phyloP scores from a whole-genome alignment of 345 rosid genomes.

The Rhizophora mangle region DNA sequence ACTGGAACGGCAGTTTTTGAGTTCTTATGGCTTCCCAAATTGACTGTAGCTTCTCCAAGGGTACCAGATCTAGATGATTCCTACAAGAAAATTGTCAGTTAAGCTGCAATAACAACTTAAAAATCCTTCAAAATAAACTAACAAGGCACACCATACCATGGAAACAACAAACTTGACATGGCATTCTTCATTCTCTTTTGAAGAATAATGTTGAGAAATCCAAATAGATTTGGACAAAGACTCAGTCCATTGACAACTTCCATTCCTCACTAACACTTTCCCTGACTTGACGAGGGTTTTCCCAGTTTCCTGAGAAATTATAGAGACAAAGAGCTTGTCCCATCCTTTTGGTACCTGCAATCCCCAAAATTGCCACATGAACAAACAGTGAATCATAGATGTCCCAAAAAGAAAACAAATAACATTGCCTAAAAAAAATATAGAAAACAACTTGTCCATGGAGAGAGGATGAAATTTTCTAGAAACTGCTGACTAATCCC shows the following conservation, averaged over 20 bases:
- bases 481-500: too few species aligned
- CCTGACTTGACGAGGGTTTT: slow-evolving; percentile 44
- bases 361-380: slow-evolving; percentile 5
- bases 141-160: slow-evolving; percentile 33
- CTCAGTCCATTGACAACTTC: slow-evolving; percentile 59
- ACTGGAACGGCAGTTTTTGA: slow-evolving; percentile 44
- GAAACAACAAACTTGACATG: slow-evolving; percentile 45
- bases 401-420: too few species aligned
- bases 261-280: slow-evolving; percentile 49
- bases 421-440: too few species aligned
- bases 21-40: slow-evolving; percentile 43
- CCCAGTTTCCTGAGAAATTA: slow-evolving; percentile 47
- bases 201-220: slow-evolving; percentile 31
- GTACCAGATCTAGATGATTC: slow-evolving; percentile 53
- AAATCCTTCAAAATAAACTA: too few species aligned
- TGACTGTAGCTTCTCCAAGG: slow-evolving; percentile 59
- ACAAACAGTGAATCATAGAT: too few species aligned
- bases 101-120: background rate
- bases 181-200: slow-evolving; percentile 37
- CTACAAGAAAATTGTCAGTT: slow-evolving; percentile 20
- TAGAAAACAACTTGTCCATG: too few species aligned
- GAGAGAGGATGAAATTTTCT: too few species aligned
- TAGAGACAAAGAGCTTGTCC: slow-evolving; percentile 54
- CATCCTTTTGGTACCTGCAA: slow-evolving; percentile 73
- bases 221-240: slow-evolving; percentile 47